Base-by-base conservation (phyloP, 2,329 filamentous ascomycete genomes). In the Fusarium cicatricum region DNA sequence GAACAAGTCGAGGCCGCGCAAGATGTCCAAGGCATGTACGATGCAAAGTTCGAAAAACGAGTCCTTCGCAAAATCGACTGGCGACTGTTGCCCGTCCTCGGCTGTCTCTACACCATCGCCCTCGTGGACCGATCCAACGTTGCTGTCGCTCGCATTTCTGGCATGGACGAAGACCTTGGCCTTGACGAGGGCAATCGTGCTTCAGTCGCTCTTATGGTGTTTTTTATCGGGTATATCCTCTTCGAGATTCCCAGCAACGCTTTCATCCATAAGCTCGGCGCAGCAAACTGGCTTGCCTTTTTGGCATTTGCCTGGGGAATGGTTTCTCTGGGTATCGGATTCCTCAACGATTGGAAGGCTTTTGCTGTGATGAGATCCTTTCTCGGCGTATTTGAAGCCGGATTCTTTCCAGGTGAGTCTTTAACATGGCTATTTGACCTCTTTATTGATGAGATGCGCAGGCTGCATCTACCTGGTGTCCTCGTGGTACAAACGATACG, bases 181-280 rank as follows among this genome's bases (percentile, higher is more conserved):
- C 48, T 64, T 5, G 45, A 42, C 1, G 23, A 60, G 0, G 56
- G 45, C 0, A 61, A 46, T 4, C 45, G 60, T 0, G 52, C 46
- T 0, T 64, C 60, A 0, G 19, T 64, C 11, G 33, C 34, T 0
- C 11, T 64, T 8, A 64, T 64, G 56, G 60, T 64, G 4, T 64
- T 64, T 11, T 64, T 64, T n/a, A 61, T 64, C 1, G 55, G 55
- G 0, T 63, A 63, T 8, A 60, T 60, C 17, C 15, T 63, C 0
- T 63, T 63, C 1, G 60, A 63, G 11, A 53, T 63, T 3, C 60
- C 60, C 0, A 63, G 60, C 12, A 63, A 63, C 3, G 59, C 55
- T 0, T 60, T 63, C 14, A 63, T 63, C 10, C 60, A 63, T 0
- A 64, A 58, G 0, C 43, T 64, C 2, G 60, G 55, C 1, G 60